Percentiles rank a stretch among this genome's conserved stretches.
Conservation (phyloP, 805 yeast genomes). For the Metschnikowia hibisci region DNA sequence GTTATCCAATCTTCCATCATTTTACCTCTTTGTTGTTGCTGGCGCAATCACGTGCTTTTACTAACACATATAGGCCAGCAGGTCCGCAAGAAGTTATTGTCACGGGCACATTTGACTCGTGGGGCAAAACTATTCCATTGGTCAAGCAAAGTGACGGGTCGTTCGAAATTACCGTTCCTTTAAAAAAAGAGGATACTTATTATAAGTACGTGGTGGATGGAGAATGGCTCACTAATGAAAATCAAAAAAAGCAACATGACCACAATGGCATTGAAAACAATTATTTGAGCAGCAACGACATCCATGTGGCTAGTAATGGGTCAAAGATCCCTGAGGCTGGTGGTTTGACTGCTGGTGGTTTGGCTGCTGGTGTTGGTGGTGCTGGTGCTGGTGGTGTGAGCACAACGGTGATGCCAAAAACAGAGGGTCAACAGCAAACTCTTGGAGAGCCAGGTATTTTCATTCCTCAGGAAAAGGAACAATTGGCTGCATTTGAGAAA, state of each 20-base stretch:
- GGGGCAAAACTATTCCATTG: slow-evolving; percentile 56
- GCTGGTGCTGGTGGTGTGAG: slow-evolving; percentile 13
- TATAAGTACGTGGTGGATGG: slow-evolving; percentile 72
- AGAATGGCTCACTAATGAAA: slow-evolving; percentile 48
- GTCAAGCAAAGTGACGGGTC: slow-evolving; percentile 59
- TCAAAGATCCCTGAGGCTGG: slow-evolving; percentile 19
- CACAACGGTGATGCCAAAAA: slow-evolving; percentile 46
- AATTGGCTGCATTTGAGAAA: slow-evolving; percentile 63
- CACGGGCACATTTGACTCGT: slow-evolving; percentile 53
- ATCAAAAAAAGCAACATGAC: slow-evolving; percentile 43
- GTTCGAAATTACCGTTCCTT: slow-evolving; percentile 58
- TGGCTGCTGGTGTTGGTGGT: no score
- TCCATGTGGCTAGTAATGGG: slow-evolving; percentile 18
- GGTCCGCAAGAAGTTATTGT: slow-evolving; percentile 54
- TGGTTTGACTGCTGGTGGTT: slow-evolving; percentile 13
- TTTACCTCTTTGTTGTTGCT: neutral
- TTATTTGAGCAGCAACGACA: slow-evolving; percentile 37
- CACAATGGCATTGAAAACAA: slow-evolving; percentile 52
- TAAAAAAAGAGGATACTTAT: slow-evolving; percentile 35
- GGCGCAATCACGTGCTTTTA: slow-evolving; percentile 6
- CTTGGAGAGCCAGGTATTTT: slow-evolving; percentile 74
- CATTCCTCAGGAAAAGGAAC: slow-evolving; percentile 58
- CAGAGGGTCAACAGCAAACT: slow-evolving; percentile 40
- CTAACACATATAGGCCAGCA: slow-evolving; percentile 41
- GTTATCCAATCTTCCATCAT: no score